Evolutionary conservation across 331 rosid genomes (phyloP).

Genomic region (Acacia pycnantha): DNA sequence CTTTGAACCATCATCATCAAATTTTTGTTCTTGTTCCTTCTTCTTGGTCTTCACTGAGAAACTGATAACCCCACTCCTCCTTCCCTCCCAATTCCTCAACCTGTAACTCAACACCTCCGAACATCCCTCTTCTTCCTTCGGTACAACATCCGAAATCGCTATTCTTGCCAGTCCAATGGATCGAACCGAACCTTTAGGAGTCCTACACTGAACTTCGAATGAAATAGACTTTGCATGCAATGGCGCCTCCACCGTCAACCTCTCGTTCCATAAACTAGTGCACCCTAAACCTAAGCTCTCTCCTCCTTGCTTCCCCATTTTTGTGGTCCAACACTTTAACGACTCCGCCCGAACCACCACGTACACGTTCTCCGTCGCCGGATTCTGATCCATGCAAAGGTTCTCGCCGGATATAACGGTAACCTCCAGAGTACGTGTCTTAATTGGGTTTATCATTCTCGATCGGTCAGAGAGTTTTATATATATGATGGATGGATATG

Average conservation of each 20-base stretch:
- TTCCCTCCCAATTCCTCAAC: constrained; percentile 51
- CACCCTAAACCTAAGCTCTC: background rate
- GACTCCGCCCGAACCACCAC: constrained; percentile 39
- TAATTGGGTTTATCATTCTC: constrained; percentile 13
- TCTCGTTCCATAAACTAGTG: constrained; percentile 37
- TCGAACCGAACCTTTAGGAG: constrained; percentile 6
- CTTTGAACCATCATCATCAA: background rate
- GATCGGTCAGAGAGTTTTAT: background rate
- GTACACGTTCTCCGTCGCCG: constrained; percentile 2
- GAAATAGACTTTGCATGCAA: constrained; percentile 35
- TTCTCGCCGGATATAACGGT: constrained; percentile 30
- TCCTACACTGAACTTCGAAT: constrained; percentile 55
- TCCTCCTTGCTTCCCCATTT: constrained; percentile 15
- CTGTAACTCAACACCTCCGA: constrained; percentile 60
- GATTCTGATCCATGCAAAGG: constrained; percentile 9
- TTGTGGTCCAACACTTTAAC: constrained; percentile 25
- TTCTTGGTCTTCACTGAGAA: constrained; percentile 45
- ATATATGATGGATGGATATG: background rate
- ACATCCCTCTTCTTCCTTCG: constrained; percentile 25
- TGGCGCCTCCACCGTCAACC: constrained; percentile 28
- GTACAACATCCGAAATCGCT: constrained; percentile 52
- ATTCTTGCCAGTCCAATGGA: constrained; percentile 52
- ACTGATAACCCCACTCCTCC: constrained; percentile 57
- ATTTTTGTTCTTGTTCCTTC: background rate
- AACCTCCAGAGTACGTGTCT: constrained; percentile 27